Evolutionary conservation across 2,329 filamentous ascomycete genomes (phyloP).

Genomic region (Stachybotrys chartarum): DNA sequence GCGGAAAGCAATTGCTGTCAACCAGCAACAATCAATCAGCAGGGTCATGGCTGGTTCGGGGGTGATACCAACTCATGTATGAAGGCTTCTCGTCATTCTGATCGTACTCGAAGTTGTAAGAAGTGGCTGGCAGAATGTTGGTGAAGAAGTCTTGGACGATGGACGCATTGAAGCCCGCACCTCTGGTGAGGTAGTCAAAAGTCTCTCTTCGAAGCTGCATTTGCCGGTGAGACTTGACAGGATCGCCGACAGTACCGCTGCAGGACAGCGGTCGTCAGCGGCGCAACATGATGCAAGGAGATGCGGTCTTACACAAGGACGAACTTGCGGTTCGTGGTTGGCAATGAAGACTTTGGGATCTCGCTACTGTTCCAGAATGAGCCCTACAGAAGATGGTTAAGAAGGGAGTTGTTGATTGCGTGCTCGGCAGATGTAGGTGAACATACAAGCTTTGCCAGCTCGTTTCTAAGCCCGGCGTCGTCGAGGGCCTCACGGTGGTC

Average conservation of each 20-base stretch:
- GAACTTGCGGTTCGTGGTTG: background rate
- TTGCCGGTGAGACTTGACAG: background rate
- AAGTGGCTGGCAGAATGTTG: background rate
- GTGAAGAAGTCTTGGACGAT: slow-evolving; percentile 1
- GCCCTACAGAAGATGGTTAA: background rate
- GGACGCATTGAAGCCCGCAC: background rate
- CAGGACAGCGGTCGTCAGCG: background rate
- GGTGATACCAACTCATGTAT: slow-evolving; percentile 3
- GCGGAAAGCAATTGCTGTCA: background rate
- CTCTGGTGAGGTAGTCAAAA: background rate
- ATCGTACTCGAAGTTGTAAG: slow-evolving; percentile 1
- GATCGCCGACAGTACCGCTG: background rate
- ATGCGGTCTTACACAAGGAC: background rate
- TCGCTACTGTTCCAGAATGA: background rate
- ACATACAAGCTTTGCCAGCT: background rate
- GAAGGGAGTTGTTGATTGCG: too few species aligned
- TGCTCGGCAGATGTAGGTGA: background rate
- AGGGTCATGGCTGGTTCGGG: background rate
- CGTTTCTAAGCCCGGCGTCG: background rate
- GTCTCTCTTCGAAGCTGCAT: background rate
- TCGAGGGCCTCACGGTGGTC: background rate
- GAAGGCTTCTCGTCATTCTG: slow-evolving; percentile 1
- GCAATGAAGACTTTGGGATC: background rate
- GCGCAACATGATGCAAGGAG: background rate
- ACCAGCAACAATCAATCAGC: background rate